Conservation (phyloP, 2,329 filamentous ascomycete species). For the Fusarium sp. region DNA sequence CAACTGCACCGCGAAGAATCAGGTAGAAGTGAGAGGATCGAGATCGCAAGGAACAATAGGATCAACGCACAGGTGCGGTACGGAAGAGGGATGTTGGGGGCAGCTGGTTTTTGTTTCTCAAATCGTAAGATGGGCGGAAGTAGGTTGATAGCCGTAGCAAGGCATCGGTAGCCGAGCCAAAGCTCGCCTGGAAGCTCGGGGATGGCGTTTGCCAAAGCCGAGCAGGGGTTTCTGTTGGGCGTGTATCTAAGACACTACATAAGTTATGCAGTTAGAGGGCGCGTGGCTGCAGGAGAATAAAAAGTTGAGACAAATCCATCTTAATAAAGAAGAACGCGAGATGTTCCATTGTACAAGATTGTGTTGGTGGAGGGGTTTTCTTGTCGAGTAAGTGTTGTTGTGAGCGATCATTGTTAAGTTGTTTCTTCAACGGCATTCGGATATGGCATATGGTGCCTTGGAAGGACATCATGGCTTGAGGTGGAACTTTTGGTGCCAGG, state of each 20-base stretch:
- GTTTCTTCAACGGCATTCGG: constrained; percentile 24
- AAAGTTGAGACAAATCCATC: constrained; percentile 41
- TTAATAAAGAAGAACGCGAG: constrained; percentile 29
- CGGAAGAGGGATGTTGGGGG: constrained; percentile 36
- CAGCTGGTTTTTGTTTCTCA: constrained; percentile 42
- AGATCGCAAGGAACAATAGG: constrained; percentile 24
- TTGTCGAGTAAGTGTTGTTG: constrained; percentile 22
- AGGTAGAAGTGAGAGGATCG: constrained; percentile 8
- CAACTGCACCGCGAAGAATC: neutral
- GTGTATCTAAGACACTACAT: neutral
- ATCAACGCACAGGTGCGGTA: constrained; percentile 28
- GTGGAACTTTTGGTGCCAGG: constrained; percentile 34
- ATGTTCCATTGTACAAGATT: constrained; percentile 24
- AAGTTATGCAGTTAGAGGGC: constrained; percentile 19
- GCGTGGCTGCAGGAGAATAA: constrained; percentile 21
- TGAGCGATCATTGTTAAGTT: constrained; percentile 4
- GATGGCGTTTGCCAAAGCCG: constrained; percentile 38
- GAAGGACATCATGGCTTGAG: neutral
- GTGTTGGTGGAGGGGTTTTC: constrained; percentile 20
- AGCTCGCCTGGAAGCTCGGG: constrained; percentile 39
- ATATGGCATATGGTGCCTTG: neutral
- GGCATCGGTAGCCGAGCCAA: constrained; percentile 45
- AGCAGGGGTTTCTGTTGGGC: constrained; percentile 27
- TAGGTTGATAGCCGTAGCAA: constrained; percentile 30
- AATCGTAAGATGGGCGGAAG: constrained; percentile 37